Evolutionary conservation across 2,329 filamentous ascomycete genomes (phyloP), one percentile per base, ranked within the genome.

Genomic region (Colletotrichum tamarilloi): DNA sequence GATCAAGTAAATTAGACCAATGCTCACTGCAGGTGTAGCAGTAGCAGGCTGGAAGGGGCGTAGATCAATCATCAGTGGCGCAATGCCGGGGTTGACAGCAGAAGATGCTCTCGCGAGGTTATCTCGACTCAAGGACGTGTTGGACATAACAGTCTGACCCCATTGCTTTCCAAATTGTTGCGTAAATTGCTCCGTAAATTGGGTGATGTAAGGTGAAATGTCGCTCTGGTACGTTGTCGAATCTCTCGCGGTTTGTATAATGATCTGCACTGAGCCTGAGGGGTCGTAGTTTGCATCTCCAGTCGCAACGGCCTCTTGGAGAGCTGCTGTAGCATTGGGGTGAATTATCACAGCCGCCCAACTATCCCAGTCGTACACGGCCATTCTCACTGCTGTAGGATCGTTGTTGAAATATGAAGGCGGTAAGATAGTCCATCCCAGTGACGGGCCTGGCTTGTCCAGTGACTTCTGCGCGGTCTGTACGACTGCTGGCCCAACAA

Each of bases 1-100:
- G 76, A 93, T 92, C 1, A 92, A 82, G 77, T 92, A 92, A 76
- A 93, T 92, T 32, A 92, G 81, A 0, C 90, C 90, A 66, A 92
- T 91, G 1, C 85, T 88, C 2, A 92, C 87, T 1, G 90, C 86
- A 0, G 91, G 91, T 2, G 87, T 89, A 0, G 86, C 82, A 2
- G 85, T 85, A 6, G 87, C 83, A 0, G 90, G 90, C 19, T 78
- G 81, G 78, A 92, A 92, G 0, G 90, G 90, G 2, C 91, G 84
- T 5, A 93, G 83, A 70, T 92, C 90, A 79, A 87, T 77, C 35
- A 74, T 66, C 46, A 80, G 38, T 22, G 79, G 79, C 26, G 79
- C 62, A 9, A 83, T 69, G 14, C 77, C 80, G 0, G 81, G 81
- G 57, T 81, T 82, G 16, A 82, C 75, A 9, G 79, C 80, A 4